Evolutionary conservation across 805 yeast genomes (phyloP), one percentile per base, ranked within the genome.

Genomic region (Yarrowia sp.): DNA sequence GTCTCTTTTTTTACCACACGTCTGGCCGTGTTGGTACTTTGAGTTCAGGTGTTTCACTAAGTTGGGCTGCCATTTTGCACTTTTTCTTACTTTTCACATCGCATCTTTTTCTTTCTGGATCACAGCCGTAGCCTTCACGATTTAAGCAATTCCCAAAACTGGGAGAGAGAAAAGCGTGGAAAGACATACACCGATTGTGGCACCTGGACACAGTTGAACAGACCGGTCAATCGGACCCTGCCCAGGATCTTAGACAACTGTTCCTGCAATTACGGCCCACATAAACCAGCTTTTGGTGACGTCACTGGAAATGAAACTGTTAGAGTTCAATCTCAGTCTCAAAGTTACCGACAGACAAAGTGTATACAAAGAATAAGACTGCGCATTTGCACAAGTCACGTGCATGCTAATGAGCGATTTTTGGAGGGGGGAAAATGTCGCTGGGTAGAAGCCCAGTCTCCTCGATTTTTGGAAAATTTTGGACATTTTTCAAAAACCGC

Each of bases 341-440:
- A 58, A 58, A 58, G 49, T 34, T 58, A 58, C 64, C 24, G 6
- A 33, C 44, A 58, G 64, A 58, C 50, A 58, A 58, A 33, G 64
- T 58, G 50, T 58, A 30, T 19, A 52, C 58, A 52, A 36, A 38
- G 58, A 34, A 19, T 19, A 24, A 24, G 36, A 55, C 64, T 58
- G 64, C 64, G 64, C 64, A 58, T 58, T 58, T 30, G 64, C 64
- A 58, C 64, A 42, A 58, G 64, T 58, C 64, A 58, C 64, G 64
- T 58, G 64, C 47, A 20, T 19, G 14, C 13, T 1, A 12, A 7
- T 0, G 34, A 8, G 40, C 24, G 38, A 15, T 1, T 47, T 47
- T 9, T 13, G 58, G 43, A 9, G 33, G n/a, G 13, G 13, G 5
- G 33, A 49, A 49, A 13, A 14, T n/a, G 40, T 20, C 20, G 17